Percentiles rank a stretch among this genome's conserved stretches.
Evolutionary conservation across 345 rosid species (phyloP).

Genomic region (Eucalyptus marginata): DNA sequence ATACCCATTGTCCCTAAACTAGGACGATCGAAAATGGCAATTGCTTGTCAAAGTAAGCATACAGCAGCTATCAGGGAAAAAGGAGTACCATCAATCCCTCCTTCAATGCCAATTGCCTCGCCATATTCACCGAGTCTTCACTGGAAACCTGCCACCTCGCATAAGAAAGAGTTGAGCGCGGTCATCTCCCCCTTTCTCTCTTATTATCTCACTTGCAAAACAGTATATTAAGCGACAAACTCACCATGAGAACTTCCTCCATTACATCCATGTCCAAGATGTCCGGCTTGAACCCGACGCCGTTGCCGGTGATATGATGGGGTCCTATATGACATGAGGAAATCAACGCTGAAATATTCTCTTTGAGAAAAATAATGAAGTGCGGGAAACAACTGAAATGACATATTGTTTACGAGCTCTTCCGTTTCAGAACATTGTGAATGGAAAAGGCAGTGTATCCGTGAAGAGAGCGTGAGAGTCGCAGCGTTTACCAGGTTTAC

Average conservation of each 20-base stretch:
- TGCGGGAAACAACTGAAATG: neutral
- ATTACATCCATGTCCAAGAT: constrained; percentile 91
- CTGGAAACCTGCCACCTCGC: constrained; percentile 53
- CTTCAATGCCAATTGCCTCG: constrained; percentile 82
- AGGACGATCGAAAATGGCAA: neutral
- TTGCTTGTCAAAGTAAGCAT: neutral
- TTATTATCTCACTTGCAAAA: neutral
- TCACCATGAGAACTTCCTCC: constrained; percentile 88
- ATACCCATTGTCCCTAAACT: neutral
- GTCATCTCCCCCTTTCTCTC: no score
- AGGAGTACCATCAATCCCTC: constrained; percentile 83
- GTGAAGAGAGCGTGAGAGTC: neutral
- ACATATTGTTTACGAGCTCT: neutral
- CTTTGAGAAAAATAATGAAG: neutral
- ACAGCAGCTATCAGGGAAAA: neutral
- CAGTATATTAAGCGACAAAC: neutral
- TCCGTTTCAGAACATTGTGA: neutral
- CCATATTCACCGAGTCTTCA: constrained; percentile 91
- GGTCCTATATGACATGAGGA: constrained; percentile 46
- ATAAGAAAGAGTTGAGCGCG: neutral
- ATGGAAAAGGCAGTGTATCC: neutral
- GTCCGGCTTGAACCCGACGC: constrained; percentile 96
- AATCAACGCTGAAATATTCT: neutral
- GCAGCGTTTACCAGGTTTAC: constrained; percentile 63
- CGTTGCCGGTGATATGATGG: constrained; percentile 89